Base-by-base conservation (phyloP, 768 basidiomycete species). In the Myochromella boudieri region DNA sequence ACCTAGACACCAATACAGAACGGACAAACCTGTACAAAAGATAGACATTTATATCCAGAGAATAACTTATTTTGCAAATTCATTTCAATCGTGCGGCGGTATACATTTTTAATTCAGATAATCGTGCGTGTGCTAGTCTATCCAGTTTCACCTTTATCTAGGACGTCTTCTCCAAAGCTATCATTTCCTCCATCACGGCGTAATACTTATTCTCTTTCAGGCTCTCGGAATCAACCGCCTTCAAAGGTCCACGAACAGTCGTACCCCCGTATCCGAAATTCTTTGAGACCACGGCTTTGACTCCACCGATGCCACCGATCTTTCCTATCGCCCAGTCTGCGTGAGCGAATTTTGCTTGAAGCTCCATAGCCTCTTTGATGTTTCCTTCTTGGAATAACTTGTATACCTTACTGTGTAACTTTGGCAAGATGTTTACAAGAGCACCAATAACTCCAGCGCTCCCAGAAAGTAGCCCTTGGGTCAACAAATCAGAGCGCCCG, bases 401-500 rank as follows among this genome's bases (percentile, higher is more conserved):
- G 44, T 76, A 79, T 25, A 86, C 53, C 50, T 66, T 65, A 4
- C 61, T 63, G 59, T 86, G 85, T 12, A 79, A 55, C 52, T 82
- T 84, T 6, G 85, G 85, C 12, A 76, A 54, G 41, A 85, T 62
- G 56, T 85, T 85, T 10, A 78, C 80, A 9, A 81, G 68, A 1
- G 81, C 85, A 31, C 80, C 80, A 56, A 89, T 89, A 41, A 74
- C 68, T 0, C 87, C 87, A 22, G 84, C 76, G 53, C 82, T 78
- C 6, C 78, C 76, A 2, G 81, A 79, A 29, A 81, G 60, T 6
- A 90, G 71, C 3, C 81, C 79, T 15, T 85, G 76, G 10, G 78
- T 65, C 56, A 87, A 81, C 29, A 84, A 71, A 56, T 92, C 88
- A 5, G 81, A 81, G 46, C 83, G 81, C 1, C 91, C 91, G 9